phyloP scores from a whole-genome alignment of 148 eudicot species.

The Dianthus caryophyllus region DNA sequence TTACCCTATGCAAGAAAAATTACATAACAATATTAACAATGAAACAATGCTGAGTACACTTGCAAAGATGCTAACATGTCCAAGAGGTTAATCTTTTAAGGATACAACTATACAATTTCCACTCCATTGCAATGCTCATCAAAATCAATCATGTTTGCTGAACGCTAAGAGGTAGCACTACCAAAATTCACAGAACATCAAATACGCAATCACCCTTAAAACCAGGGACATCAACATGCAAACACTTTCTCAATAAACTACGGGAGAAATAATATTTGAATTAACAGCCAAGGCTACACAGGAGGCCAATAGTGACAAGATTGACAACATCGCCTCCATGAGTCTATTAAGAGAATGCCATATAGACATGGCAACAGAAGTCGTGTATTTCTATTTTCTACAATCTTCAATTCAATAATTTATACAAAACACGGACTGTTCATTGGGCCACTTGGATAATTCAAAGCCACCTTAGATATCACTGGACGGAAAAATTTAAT shows the following conservation, averaged over 20 bases:
- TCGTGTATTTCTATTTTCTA: not conserved
- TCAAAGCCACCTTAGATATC: not conserved
- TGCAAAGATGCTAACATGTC: not conserved
- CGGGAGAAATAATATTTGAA: not conserved
- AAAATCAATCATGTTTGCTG: not conserved
- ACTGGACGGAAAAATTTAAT: not conserved
- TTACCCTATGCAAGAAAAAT: not conserved
- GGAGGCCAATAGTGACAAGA: not conserved
- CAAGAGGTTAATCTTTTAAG: not conserved
- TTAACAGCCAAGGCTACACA: constrained; percentile 6
- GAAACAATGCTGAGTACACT: not conserved
- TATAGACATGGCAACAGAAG: not conserved
- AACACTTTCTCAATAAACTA: constrained; percentile 2
- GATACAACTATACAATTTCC: not conserved
- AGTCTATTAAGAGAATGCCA: not conserved
- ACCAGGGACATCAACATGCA: not conserved
- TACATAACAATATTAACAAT: not conserved
- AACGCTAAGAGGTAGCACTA: not conserved
- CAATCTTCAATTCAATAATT: too few relatives aligned
- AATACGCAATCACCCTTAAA: not conserved
- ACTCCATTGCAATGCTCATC: not conserved
- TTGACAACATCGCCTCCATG: not conserved
- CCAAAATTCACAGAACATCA: constrained; percentile 37
- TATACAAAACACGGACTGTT: not conserved
- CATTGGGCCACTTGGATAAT: not conserved